Conservation (phyloP, 768 basidiomycete species). For the Dioszegia aurantiaca region DNA sequence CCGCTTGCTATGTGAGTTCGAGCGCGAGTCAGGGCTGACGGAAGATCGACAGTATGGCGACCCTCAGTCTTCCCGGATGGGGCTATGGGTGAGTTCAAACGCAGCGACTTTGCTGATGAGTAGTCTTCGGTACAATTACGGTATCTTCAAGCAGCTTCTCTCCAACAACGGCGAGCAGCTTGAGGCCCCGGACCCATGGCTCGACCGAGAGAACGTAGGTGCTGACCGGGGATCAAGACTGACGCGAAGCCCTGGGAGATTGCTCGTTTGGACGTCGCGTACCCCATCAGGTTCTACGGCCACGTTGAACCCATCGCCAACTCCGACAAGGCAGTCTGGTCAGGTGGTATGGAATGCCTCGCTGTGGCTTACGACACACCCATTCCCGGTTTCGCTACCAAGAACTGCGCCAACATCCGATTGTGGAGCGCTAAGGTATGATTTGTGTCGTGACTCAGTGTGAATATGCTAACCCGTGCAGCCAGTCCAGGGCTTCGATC, state of each 20-base stretch:
- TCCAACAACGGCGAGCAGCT: constrained; percentile 55
- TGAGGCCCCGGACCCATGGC: constrained; percentile 57
- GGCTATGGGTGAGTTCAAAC: constrained; percentile 69
- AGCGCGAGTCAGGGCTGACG: constrained; percentile 11
- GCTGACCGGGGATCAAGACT: not conserved
- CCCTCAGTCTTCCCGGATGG: constrained; percentile 88
- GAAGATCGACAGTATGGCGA: constrained; percentile 72
- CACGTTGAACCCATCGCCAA: constrained; percentile 63
- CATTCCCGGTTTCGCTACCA: constrained; percentile 56
- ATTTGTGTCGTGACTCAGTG: too few relatives aligned
- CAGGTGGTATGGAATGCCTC: constrained; percentile 87
- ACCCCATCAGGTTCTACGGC: constrained; percentile 78
- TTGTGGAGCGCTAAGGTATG: constrained; percentile 54
- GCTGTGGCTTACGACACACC: constrained; percentile 94
- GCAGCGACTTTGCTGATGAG: not conserved
- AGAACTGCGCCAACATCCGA: constrained; percentile 80
- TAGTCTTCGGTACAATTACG: constrained; percentile 62
- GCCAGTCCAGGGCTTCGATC: constrained; percentile 79
- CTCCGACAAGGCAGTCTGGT: constrained; percentile 54
- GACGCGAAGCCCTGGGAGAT: constrained; percentile 51
- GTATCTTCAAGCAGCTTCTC: constrained; percentile 93
- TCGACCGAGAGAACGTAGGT: constrained; percentile 46
- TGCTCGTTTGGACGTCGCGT: constrained; percentile 62
- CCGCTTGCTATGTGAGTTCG: constrained; percentile 79
- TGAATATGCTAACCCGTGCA: constrained; percentile 42